Evolutionary conservation across 1,284 basidiomycete genomes (phyloP), one percentile per base, ranked within the genome.

Genomic region (Sparassis latifolia): DNA sequence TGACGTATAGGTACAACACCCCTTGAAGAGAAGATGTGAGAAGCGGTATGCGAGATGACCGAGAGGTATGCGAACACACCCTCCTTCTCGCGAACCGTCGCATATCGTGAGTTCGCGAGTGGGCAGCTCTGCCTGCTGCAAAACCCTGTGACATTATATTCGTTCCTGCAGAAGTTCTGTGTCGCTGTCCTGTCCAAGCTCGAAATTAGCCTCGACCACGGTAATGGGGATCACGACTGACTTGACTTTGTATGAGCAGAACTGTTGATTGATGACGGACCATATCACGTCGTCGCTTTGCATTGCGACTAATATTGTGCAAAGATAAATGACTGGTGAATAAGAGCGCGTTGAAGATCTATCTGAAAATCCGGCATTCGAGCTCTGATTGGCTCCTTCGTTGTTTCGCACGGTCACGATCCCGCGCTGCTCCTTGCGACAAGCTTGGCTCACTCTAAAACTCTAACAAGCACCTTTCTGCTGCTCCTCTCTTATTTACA

Each of bases 191-290:
- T 96, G 66, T 6, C 20, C 20, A 20, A 20, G 20, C 20, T 20
- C 20, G 20, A 20, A 20, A 20, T 20, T 20, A 20, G 20, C 20
- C 20, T 20, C 20, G 20, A 20, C 20, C 20, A 20, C 20, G 20
- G 20, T 20, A 20, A 20, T 20, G 20, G 20, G 20, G 20, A 20
- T 20, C 20, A 2, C n/a, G 10, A 74, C 89, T 66, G 61, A 94
- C 93, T 94, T 97, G 77, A 97, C 92, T 86, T 96, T 97, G 71
- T 95, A 97, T 0, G 92, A 95, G 74, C 94, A 97, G 68, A 95
- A 94, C 68, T 93, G 89, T 56, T 83, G 79, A 69, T 93, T 93
- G 66, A 96, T 95, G 41, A 94, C 89, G 31, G 87, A 89, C 92
- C 92, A 96, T 58, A 96, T 95, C 58, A 96, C 87, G 70, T 95